These are phyloP conservation scores for Phymatotrichopsis omnivora DNA, from an alignment of 2,329 filamentous ascomycete species.

Conservation along the genomic window DNA sequence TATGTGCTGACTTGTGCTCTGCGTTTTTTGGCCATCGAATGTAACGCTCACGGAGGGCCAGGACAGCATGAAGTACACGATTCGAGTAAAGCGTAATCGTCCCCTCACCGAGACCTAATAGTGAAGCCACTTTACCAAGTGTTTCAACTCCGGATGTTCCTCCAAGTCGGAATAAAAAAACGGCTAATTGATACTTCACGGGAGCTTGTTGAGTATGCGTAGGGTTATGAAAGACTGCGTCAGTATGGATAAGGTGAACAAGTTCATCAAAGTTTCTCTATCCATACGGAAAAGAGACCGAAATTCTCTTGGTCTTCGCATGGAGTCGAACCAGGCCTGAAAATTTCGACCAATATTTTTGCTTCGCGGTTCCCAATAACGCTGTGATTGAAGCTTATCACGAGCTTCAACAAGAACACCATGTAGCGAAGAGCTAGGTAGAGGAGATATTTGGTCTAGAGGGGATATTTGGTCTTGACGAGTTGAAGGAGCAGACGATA, in stretches of 20 bases:
- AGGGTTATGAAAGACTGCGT: not conserved
- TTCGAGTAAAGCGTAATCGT: not conserved
- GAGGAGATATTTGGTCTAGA: too few relatives aligned
- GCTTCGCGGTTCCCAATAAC: too few relatives aligned
- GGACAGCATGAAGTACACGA: not conserved
- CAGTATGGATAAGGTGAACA: not conserved
- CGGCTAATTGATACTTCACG: not conserved
- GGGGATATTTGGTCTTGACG: too few relatives aligned
- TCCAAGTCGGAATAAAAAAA: constrained; percentile 1
- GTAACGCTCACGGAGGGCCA: not conserved
- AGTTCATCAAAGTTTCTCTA: too few relatives aligned
- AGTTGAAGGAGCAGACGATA: too few relatives aligned
- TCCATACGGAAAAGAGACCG: too few relatives aligned
- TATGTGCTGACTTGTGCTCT: not conserved
- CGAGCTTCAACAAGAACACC: too few relatives aligned
- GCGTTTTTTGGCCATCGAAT: not conserved
- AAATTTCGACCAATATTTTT: too few relatives aligned
- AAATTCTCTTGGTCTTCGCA: too few relatives aligned
- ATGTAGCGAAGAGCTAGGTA: too few relatives aligned
- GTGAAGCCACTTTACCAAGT: not conserved
- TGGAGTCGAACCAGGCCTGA: too few relatives aligned
- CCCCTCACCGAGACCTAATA: not conserved
- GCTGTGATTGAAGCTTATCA: too few relatives aligned
- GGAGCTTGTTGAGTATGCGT: not conserved
- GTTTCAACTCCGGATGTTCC: not conserved